A percentile compares a stretch with the other conserved stretches of the same genome.
These are phyloP conservation scores for Phyllosticta paracitricarpa DNA, from an alignment of 2,329 filamentous ascomycete genomes.

Conservation along the genomic window DNA sequence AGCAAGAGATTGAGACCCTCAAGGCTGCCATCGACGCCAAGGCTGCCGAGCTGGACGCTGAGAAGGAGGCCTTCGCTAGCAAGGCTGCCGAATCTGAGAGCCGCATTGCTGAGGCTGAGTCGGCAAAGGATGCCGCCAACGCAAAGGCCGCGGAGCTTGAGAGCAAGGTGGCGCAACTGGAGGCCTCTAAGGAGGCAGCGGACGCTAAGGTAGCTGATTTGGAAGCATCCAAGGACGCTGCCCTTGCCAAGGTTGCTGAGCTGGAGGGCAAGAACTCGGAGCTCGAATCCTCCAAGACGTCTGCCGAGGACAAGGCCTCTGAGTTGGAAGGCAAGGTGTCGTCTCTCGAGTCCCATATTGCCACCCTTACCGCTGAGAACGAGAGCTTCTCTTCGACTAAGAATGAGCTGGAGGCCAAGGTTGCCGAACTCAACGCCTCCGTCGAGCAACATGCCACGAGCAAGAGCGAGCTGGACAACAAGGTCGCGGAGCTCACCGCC, in stretches of 20 bases:
- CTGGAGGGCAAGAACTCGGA: slow-evolving; percentile 19
- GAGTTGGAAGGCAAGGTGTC: slow-evolving; percentile 16
- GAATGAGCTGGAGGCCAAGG: slow-evolving; percentile 10
- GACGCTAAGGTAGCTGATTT: neutral
- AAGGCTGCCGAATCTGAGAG: slow-evolving; percentile 22
- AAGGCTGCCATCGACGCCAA: slow-evolving; percentile 6
- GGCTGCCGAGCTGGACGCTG: slow-evolving; percentile 10
- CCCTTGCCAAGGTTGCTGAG: slow-evolving; percentile 6
- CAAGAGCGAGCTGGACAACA: slow-evolving; percentile 6
- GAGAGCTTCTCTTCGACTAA: slow-evolving; percentile 1
- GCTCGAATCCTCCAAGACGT: slow-evolving; percentile 14
- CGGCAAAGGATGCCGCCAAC: slow-evolving; percentile 10
- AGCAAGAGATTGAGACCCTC: slow-evolving; percentile 1
- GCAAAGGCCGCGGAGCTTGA: slow-evolving; percentile 19
- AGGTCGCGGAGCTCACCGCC: slow-evolving; percentile 6
- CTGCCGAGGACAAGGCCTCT: neutral
- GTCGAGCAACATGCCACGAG: neutral
- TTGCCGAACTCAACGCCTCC: slow-evolving; percentile 1
- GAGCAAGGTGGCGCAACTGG: slow-evolving; percentile 9
- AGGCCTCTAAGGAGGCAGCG: neutral
- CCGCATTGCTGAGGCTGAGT: slow-evolving; percentile 11
- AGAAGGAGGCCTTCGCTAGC: slow-evolving; percentile 12
- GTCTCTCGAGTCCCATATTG: slow-evolving; percentile 13
- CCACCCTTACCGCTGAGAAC: slow-evolving; percentile 5
- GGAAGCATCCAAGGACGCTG: slow-evolving; percentile 1